Evolutionary conservation across 1,284 basidiomycete genomes (phyloP).

Genomic region (Sporisorium iseilematis-ciliati): DNA sequence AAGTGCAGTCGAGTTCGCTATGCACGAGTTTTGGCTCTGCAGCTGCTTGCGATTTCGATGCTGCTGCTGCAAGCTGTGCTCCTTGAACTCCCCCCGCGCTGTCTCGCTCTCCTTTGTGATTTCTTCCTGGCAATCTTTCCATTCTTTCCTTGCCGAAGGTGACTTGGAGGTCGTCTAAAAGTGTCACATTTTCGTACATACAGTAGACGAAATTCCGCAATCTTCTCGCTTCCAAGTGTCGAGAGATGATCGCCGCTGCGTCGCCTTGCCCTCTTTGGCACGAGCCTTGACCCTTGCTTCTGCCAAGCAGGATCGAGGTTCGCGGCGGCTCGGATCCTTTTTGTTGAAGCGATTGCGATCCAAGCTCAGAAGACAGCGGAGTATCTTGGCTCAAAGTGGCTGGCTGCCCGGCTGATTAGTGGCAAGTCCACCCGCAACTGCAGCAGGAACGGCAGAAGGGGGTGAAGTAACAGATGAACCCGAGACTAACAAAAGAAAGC

Average conservation of each 20-base stretch:
- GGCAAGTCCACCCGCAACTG: not conserved
- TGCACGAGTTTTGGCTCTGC: conserved; percentile 12
- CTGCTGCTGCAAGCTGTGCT: conserved; percentile 2
- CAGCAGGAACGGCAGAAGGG: not conserved
- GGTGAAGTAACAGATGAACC: not conserved
- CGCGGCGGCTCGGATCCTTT: conserved; percentile 1
- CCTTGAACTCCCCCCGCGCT: not conserved
- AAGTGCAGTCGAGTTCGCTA: not conserved
- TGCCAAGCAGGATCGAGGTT: conserved; percentile 9
- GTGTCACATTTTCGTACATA: too few species aligned
- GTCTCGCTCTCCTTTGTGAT: not conserved
- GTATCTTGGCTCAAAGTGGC: not conserved
- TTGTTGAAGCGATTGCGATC: not conserved
- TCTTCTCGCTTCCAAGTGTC: too few species aligned
- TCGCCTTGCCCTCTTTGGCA: not conserved
- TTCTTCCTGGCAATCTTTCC: conserved; percentile 4
- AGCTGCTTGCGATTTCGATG: not conserved
- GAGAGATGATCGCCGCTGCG: too few species aligned
- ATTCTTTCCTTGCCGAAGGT: not conserved
- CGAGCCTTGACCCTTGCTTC: conserved; percentile 31
- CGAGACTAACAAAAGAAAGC: not conserved
- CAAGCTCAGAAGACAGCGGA: not conserved
- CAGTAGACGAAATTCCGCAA: too few species aligned
- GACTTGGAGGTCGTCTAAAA: too few species aligned
- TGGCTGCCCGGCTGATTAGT: too few species aligned